These are phyloP conservation scores for Trametes cingulata DNA, from an alignment of 768 basidiomycete genomes.

Conservation along the genomic window DNA sequence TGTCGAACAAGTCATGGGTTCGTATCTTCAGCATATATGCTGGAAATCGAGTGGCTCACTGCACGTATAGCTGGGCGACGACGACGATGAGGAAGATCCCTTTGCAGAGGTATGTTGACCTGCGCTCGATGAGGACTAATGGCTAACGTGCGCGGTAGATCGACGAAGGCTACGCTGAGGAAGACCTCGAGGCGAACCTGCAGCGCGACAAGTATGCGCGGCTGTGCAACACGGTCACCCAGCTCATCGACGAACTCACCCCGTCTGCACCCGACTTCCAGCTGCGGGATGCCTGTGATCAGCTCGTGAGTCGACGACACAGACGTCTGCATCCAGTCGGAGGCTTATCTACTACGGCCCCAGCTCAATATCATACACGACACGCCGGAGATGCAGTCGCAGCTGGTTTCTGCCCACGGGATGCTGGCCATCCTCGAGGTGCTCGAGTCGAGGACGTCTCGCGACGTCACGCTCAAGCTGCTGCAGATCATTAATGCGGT, in stretches of 20 bases:
- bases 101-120: constrained; percentile 75
- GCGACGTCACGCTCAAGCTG: constrained; percentile 84
- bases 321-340: background rate
- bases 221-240: constrained; percentile 76
- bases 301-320: constrained; percentile 58
- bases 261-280: constrained; percentile 82
- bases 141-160: constrained; percentile 48
- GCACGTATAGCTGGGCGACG: constrained; percentile 65
- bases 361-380: constrained; percentile 78
- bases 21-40: constrained; percentile 20
- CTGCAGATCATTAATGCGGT: constrained; percentile 91
- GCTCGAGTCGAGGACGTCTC: constrained; percentile 80
- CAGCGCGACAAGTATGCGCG: constrained; percentile 93
- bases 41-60: too few species aligned
- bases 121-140: background rate
- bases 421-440: constrained; percentile 95
- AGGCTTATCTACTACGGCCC: background rate
- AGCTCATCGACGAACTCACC: constrained; percentile 84
- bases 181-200: constrained; percentile 89
- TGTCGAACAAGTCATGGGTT: constrained; percentile 93
- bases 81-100: constrained; percentile 92
- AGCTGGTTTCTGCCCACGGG: constrained; percentile 90
- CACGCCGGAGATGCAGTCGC: constrained; percentile 81
- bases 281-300: constrained; percentile 82
- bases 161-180: constrained; percentile 90